Base-by-base conservation (phyloP, 768 basidiomycete genomes). In the Coprinopsis sp. region DNA sequence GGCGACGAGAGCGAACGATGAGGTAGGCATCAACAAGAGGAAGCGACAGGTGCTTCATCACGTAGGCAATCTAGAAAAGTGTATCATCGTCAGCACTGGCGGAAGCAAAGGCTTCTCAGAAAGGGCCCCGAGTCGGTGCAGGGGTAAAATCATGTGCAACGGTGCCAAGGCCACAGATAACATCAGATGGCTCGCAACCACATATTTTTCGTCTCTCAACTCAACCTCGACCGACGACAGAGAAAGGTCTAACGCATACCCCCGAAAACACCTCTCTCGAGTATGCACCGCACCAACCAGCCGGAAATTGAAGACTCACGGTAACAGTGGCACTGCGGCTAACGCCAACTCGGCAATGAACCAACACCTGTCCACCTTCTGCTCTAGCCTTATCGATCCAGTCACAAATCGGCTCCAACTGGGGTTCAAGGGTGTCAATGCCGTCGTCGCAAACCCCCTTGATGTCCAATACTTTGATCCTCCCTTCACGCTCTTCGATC, bases 311-410 rank as follows among this genome's bases (percentile, higher is more conserved):
- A 42, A 47, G 19, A 78, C 82, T 63, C 57, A 85, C 84, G 51
- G 88, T 88, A 50, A 98, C 92, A 25, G 91, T 95, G 23, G 95
- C 94, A 58, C 87, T 91, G 50, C 95, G 71, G 34, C 87, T 90
- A 33, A 98, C 95, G n/a, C 95, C 95, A n/a, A 98, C 95, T n/a
- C 93, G 78, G 64, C 95, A 98, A 65, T 98, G 95, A 6, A 98
- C 92, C 42, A 98, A 74, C 27, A 95, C 85, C 59, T 88, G 87
- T 2, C 95, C 95, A 6, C 94, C 93, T 40, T 82, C 77, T 27
- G 69, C 64, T 31, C 91, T 71, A 33, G 92, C 95, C 41, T 78
- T 74, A 57, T 95, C 91, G 55, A 98, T 97, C 90, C 93, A 97
- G 37, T 84, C 85, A 59, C 91, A 91, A 33, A 95, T 88, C 2